A percentile compares a stretch with the other conserved stretches of the same genome.
phyloP scores from a whole-genome alignment of 2,329 filamentous ascomycete genomes.

The Reticulascus tulasneorum region DNA sequence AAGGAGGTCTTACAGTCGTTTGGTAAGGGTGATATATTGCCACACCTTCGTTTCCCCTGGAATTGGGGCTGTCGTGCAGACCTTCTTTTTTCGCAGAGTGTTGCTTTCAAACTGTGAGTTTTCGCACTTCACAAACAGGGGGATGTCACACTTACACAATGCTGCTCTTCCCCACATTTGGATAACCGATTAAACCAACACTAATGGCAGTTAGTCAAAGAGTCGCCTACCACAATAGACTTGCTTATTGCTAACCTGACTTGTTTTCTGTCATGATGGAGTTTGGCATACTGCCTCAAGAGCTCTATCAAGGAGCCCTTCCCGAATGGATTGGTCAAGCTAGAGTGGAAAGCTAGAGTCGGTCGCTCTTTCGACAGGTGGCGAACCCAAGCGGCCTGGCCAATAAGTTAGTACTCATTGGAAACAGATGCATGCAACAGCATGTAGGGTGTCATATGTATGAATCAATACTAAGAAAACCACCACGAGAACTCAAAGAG shows the following conservation, averaged over 20 bases:
- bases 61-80: constrained; percentile 89
- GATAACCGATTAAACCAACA: constrained; percentile 74
- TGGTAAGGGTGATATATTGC: constrained; percentile 97
- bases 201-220: no score
- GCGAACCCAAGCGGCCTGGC: constrained; percentile 88
- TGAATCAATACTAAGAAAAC: constrained; percentile 99
- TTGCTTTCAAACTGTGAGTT: no score
- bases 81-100: constrained; percentile 88
- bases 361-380: constrained; percentile 85
- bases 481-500: constrained; percentile 48
- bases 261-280: constrained; percentile 89
- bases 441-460: constrained; percentile 48
- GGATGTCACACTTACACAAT: no score
- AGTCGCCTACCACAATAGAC: no score
- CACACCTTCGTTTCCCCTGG: constrained; percentile 97
- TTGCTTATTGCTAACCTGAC: no score
- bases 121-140: no score
- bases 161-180: constrained; percentile 92
- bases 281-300: constrained; percentile 83
- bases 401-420: constrained; percentile 20
- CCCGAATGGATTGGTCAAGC: constrained; percentile 92
- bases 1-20: constrained; percentile 51
- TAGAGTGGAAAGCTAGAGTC: constrained; percentile 90
- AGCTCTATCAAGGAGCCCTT: constrained; percentile 93
- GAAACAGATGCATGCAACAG: constrained; percentile 7